Base-by-base conservation (phyloP, 148 eudicot species). In the Dianthus caryophyllus region DNA sequence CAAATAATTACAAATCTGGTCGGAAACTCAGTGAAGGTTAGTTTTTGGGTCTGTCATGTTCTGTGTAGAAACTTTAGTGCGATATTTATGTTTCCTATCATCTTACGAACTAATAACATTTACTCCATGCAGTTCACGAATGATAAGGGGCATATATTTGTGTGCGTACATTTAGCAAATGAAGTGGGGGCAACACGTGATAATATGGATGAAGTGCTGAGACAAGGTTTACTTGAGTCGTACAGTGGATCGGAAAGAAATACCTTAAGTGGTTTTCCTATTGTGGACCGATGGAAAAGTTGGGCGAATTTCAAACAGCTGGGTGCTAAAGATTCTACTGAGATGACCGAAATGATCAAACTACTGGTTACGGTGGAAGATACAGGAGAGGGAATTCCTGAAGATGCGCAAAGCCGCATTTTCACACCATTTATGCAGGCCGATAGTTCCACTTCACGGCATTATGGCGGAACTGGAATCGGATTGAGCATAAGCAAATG, bases 341-440 rank as follows among this genome's bases (percentile, higher is more conserved):
- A 76, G 36, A 76, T 68, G 52, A 31, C 75, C 15, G 81, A 77
- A 59, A 75, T 65, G 22, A 80, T 86, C 67, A 81, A 74, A 72
- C 67, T 91, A 30, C 29, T 88, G 68, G 88, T 91, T 33, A 80
- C 93, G 0, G 93, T 94, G 38, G 97, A 94, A 79, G 99, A 90
- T 75, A 94, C 99, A 0, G 99, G 99, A 17, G 88, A 76, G 24
- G 99, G 99, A 33, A 88, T 94, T 31, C 96, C 86, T 46, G 67
- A 4, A 57, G 88, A 94, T 4, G 96, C 89, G 68, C 93, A 86
- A 61, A 59, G 13, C 39, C 85, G 86, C 38, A 87, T 94, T 57
- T 94, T 94, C 77, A 88, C 69, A 53, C 97, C 97, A 24, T 94
- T 94, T 69, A 88, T 94, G 99, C 99, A 94, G 75, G 99, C 89